phyloP scores from a whole-genome alignment of 1,139 yeast species.

The Nakaseomyces glabratus region DNA sequence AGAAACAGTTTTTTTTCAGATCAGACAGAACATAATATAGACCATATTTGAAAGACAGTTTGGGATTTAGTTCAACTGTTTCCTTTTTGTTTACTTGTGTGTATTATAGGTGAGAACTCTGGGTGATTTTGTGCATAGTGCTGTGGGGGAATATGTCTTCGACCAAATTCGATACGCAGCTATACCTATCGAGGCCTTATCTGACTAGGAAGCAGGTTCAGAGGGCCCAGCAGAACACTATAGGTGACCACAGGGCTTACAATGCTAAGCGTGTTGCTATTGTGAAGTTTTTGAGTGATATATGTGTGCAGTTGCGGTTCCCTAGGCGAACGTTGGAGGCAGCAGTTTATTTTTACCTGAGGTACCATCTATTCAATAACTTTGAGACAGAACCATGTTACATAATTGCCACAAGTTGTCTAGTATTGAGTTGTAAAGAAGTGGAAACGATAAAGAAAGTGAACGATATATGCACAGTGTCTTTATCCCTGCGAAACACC shows the following conservation, averaged over 20 bases:
- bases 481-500: conserved; percentile 30
- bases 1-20: too few relatives aligned
- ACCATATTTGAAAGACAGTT: too few relatives aligned
- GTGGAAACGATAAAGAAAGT: conserved; percentile 85
- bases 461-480: conserved; percentile 38
- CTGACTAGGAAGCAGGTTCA: conserved; percentile 49
- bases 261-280: conserved; percentile 47
- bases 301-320: conserved; percentile 47
- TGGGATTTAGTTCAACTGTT: too few relatives aligned
- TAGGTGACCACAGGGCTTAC: conserved; percentile 41
- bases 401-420: conserved; percentile 61
- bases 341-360: conserved; percentile 62
- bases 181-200: conserved; percentile 51
- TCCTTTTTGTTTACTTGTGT: too few relatives aligned
- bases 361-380: conserved; percentile 56
- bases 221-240: conserved; percentile 43
- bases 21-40: too few relatives aligned
- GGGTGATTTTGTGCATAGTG: too few relatives aligned
- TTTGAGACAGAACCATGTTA: conserved; percentile 39
- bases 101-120: too few relatives aligned
- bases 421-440: conserved; percentile 74
- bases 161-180: conserved; percentile 19
- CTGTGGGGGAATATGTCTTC: too few relatives aligned
- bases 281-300: conserved; percentile 45
- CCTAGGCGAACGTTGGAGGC: conserved; percentile 61